A percentile compares a stretch with the other conserved stretches of the same genome.
These are phyloP conservation scores for Shiraia bambusicola DNA, from an alignment of 2,329 filamentous ascomycete species.

Conservation along the genomic window DNA sequence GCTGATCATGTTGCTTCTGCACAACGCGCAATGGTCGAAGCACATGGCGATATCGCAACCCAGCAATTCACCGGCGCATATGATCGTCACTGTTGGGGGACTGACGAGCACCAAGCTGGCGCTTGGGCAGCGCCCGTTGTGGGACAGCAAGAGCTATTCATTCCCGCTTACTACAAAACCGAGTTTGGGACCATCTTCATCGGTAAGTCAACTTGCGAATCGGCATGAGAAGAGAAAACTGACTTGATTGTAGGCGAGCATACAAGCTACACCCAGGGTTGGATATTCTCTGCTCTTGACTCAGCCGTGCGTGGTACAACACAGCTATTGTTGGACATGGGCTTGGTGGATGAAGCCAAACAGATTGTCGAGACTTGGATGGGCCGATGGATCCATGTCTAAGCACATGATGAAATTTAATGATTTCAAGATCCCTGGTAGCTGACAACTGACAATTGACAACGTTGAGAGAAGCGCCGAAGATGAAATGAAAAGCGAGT, in stretches of 20 bases:
- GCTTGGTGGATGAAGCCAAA: conserved; percentile 70
- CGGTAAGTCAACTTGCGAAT: neutral
- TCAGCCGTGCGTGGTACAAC: conserved; percentile 66
- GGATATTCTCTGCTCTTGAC: conserved; percentile 68
- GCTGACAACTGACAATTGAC: too few relatives aligned
- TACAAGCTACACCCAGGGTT: conserved; percentile 70
- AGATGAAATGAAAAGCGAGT: too few relatives aligned
- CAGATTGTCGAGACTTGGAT: conserved; percentile 65
- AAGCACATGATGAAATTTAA: neutral
- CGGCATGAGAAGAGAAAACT: neutral
- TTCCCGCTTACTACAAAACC: conserved; percentile 72
- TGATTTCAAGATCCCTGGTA: too few relatives aligned
- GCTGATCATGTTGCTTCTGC: conserved; percentile 64
- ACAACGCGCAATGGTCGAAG: conserved; percentile 65
- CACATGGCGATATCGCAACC: conserved; percentile 62
- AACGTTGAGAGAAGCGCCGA: too few relatives aligned
- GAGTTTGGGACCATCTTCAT: conserved; percentile 69
- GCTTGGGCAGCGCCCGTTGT: conserved; percentile 63
- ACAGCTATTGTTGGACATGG: conserved; percentile 64
- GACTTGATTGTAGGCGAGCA: conserved; percentile 54
- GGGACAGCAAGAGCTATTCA: conserved; percentile 68
- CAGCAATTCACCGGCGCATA: conserved; percentile 67
- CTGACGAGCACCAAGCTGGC: conserved; percentile 62
- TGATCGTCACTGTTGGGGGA: conserved; percentile 65
- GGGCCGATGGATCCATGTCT: conserved; percentile 61